Conservation (phyloP, 345 rosid species). For the Hibiscus syriacus region DNA sequence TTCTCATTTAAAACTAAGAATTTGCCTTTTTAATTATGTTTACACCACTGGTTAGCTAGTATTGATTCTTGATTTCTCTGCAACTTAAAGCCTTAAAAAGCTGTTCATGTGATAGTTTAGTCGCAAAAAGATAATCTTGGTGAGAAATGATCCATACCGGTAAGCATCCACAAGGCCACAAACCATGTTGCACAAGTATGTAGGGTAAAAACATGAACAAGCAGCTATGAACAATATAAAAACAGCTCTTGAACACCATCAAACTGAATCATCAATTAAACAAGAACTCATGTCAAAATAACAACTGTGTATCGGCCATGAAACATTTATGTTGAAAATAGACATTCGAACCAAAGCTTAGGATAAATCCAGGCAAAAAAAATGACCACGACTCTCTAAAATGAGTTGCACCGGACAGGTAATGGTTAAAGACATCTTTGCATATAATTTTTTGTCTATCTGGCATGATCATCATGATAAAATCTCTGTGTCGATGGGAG, state of each 20-base stretch:
- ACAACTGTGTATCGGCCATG: not conserved
- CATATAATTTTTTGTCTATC: slow-evolving; percentile 5
- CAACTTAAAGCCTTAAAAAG: slow-evolving; percentile 12
- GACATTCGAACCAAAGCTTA: not conserved
- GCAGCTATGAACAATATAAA: not conserved
- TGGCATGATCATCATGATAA: slow-evolving; percentile 16
- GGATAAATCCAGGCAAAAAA: not conserved
- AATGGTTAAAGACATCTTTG: not conserved
- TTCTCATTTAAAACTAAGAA: too few species aligned
- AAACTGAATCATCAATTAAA: not conserved
- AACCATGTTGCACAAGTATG: not conserved
- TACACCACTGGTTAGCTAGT: not conserved
- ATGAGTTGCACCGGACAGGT: not conserved
- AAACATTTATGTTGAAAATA: not conserved
- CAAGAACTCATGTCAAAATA: not conserved
- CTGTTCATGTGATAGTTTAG: slow-evolving; percentile 25
- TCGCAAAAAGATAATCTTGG: too few species aligned
- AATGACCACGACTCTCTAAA: not conserved
- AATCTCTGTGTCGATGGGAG: slow-evolving; percentile 19
- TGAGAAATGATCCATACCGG: slow-evolving; percentile 17
- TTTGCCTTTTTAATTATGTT: too few species aligned
- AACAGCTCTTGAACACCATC: not conserved
- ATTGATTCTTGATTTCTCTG: not conserved
- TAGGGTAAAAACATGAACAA: not conserved
- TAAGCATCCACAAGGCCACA: not conserved